A percentile compares a stretch with the other conserved stretches of the same genome.
phyloP scores from a whole-genome alignment of 1,139 yeast species.

The Nakaseomyces sp. region DNA sequence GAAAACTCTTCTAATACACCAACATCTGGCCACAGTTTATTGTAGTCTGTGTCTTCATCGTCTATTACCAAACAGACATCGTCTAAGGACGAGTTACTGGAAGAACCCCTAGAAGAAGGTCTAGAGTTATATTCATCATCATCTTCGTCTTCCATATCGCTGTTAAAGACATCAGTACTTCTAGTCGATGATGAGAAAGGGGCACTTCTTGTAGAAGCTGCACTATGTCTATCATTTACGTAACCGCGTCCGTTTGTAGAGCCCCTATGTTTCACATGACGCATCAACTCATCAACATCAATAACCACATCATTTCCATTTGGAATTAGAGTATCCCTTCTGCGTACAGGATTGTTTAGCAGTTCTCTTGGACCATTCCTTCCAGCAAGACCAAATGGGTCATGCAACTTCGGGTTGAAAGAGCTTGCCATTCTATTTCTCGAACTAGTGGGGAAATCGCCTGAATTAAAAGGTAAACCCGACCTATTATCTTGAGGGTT shows the following conservation, averaged over 20 bases:
- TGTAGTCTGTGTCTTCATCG: conserved; percentile 34
- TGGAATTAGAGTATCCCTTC: conserved; percentile 11
- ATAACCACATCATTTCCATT: conserved; percentile 25
- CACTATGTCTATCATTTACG: conserved; percentile 9
- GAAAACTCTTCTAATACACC: conserved; percentile 67
- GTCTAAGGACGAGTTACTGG: conserved; percentile 65
- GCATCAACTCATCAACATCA: conserved; percentile 29
- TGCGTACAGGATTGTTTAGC: neutral
- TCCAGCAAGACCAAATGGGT: conserved; percentile 8
- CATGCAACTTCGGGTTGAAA: conserved; percentile 6
- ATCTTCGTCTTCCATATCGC: conserved; percentile 12
- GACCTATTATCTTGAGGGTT: neutral
- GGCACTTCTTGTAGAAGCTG: conserved; percentile 6
- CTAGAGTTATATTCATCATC: conserved; percentile 26
- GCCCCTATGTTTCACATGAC: conserved; percentile 22
- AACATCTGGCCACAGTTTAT: conserved; percentile 70
- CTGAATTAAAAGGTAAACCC: neutral
- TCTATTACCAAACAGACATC: conserved; percentile 82
- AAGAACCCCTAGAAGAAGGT: conserved; percentile 39
- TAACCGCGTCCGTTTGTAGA: conserved; percentile 8
- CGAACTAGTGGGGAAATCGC: neutral
- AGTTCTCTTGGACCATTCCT: conserved; percentile 9
- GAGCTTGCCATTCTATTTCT: neutral
- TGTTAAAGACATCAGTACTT: conserved; percentile 9
- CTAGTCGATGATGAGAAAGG: conserved; percentile 6